Conservation (phyloP, 2,329 filamentous ascomycete species). For the Monilinia vaccinii-corymbosi region DNA sequence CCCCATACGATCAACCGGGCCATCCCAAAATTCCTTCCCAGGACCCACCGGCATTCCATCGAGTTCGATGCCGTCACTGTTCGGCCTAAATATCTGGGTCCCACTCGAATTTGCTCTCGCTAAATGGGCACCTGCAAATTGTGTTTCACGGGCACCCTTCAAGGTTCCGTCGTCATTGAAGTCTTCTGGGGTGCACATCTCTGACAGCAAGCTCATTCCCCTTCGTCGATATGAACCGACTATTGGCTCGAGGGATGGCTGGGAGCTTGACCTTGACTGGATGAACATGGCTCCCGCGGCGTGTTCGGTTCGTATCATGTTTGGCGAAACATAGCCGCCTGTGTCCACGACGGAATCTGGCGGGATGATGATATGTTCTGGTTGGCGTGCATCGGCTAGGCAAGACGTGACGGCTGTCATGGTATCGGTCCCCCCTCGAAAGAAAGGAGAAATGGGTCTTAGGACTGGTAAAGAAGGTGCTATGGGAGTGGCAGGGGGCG, state of each 20-base stretch:
- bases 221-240: neutral
- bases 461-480: neutral
- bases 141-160: neutral
- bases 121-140: constrained; percentile 9
- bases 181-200: constrained; percentile 7
- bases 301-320: neutral
- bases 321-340: constrained; percentile 4
- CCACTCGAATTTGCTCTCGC: constrained; percentile 24
- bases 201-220: constrained; percentile 4
- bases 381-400: neutral
- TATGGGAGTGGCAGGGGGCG: neutral
- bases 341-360: neutral
- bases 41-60: constrained; percentile 25
- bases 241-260: neutral
- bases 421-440: neutral
- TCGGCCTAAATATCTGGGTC: constrained; percentile 25
- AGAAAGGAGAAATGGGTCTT: neutral
- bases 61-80: constrained; percentile 24
- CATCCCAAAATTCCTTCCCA: constrained; percentile 17
- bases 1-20: constrained; percentile 10
- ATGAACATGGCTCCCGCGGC: constrained; percentile 2
- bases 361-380: constrained; percentile 14
- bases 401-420: neutral
- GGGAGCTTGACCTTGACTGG: neutral
- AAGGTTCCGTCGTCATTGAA: neutral